These are phyloP conservation scores for Phytophthora meadii DNA, from an alignment of 352 stramenopile genomes.

Conservation along the genomic window DNA sequence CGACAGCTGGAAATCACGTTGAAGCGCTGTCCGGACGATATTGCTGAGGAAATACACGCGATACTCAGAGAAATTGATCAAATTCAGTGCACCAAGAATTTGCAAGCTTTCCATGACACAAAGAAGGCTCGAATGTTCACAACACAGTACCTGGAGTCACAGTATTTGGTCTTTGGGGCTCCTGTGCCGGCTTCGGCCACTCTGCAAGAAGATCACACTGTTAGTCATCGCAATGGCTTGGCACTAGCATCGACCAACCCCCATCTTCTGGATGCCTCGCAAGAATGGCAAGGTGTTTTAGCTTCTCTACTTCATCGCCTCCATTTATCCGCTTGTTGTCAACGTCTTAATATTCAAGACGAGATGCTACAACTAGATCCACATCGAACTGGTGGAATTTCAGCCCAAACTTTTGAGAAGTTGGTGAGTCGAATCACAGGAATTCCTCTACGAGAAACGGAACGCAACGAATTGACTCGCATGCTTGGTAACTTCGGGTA, in stretches of 20 bases:
- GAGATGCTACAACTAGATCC: slow-evolving; percentile 35
- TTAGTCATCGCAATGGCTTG: slow-evolving; percentile 28
- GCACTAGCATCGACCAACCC: slow-evolving; percentile 14
- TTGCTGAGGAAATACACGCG: slow-evolving; percentile 25
- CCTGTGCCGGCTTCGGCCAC: not conserved
- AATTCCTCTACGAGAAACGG: slow-evolving; percentile 11
- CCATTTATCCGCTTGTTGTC: slow-evolving; percentile 25
- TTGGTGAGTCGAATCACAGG: slow-evolving; percentile 32
- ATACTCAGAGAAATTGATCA: slow-evolving; percentile 61
- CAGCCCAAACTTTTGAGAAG: slow-evolving; percentile 22
- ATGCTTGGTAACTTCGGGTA: slow-evolving; percentile 41
- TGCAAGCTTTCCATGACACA: slow-evolving; percentile 38
- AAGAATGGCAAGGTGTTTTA: slow-evolving; percentile 50
- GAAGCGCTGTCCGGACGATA: slow-evolving; percentile 19
- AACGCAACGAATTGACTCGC: slow-evolving; percentile 28
- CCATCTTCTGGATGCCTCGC: slow-evolving; percentile 39
- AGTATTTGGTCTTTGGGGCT: slow-evolving; percentile 27
- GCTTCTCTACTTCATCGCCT: slow-evolving; percentile 56
- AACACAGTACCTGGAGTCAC: slow-evolving; percentile 48
- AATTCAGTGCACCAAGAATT: slow-evolving; percentile 44
- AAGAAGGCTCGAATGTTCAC: slow-evolving; percentile 55
- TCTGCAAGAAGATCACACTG: slow-evolving; percentile 33
- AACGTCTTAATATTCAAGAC: slow-evolving; percentile 27
- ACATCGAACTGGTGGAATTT: slow-evolving; percentile 18
- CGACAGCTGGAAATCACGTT: slow-evolving; percentile 47